Conservation (phyloP, 2,329 filamentous ascomycete genomes). For the Fusarium begoniae region DNA sequence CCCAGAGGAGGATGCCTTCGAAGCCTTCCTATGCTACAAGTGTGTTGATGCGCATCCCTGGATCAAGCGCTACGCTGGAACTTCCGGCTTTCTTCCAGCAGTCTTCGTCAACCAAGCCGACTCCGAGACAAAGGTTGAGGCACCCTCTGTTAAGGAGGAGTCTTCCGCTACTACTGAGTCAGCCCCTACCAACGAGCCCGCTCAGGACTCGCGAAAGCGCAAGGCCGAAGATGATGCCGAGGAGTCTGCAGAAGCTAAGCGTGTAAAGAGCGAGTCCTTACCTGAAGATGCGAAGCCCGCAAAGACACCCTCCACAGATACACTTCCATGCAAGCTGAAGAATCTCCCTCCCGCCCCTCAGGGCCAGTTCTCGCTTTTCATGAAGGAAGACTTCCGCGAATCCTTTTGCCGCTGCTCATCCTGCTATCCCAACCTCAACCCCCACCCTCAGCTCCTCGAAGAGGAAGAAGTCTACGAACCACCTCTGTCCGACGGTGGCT, state of each 20-base stretch:
- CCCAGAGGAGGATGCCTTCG: conserved; percentile 87
- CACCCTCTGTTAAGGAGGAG: background rate
- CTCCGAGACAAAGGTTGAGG: background rate
- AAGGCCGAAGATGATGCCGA: conserved; percentile 66
- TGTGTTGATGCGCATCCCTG: conserved; percentile 89
- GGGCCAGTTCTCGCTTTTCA: conserved; percentile 81
- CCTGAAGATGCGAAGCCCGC: background rate
- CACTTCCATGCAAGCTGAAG: conserved; percentile 65
- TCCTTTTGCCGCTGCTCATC: conserved; percentile 81
- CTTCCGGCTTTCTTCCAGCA: conserved; percentile 79
- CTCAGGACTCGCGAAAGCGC: conserved; percentile 66
- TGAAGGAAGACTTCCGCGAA: conserved; percentile 80
- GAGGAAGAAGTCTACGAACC: conserved; percentile 96
- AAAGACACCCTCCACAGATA: conserved; percentile 20
- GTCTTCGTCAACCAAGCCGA: conserved; percentile 61
- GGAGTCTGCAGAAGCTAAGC: conserved; percentile 57
- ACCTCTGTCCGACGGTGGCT: conserved; percentile 75
- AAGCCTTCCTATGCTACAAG: conserved; percentile 92
- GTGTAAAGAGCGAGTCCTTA: conserved; percentile 56
- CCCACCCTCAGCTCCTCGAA: conserved; percentile 84
- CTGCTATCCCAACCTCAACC: conserved; percentile 79
- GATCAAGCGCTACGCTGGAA: conserved; percentile 88
- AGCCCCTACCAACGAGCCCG: background rate
- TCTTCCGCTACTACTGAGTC: background rate
- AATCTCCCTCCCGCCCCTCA: conserved; percentile 65